These are phyloP conservation scores for Penicillium expansum DNA, from an alignment of 2,329 filamentous ascomycete species.

Conservation along the genomic window DNA sequence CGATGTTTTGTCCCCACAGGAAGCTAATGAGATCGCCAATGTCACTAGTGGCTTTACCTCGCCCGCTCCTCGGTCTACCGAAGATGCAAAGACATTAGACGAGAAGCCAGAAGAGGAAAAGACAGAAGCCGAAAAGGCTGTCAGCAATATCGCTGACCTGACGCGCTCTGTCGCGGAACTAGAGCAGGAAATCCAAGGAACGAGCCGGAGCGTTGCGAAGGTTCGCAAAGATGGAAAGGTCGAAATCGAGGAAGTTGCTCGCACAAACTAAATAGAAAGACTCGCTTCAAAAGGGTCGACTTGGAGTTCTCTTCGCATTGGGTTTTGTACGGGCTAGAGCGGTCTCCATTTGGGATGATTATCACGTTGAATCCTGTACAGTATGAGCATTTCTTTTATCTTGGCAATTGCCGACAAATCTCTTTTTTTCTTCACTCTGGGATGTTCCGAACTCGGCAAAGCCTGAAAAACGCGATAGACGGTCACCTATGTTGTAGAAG, in stretches of 20 bases:
- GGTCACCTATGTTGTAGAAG: too few species aligned
- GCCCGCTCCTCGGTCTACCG: constrained; percentile 50
- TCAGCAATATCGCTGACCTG: constrained; percentile 26
- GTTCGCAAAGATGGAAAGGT: constrained; percentile 64
- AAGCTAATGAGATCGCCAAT: constrained; percentile 89
- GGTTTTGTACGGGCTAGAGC: constrained; percentile 17
- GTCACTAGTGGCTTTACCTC: constrained; percentile 69
- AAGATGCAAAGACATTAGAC: constrained; percentile 9
- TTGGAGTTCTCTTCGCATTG: constrained; percentile 14
- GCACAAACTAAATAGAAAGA: constrained; percentile 18
- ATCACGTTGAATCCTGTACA: constrained; percentile 24
- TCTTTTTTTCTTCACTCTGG: constrained; percentile 3
- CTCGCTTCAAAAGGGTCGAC: constrained; percentile 5
- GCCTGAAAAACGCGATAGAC: too few species aligned
- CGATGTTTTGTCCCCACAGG: constrained; percentile 71
- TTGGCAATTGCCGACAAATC: constrained; percentile 14
- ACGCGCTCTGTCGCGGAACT: constrained; percentile 30
- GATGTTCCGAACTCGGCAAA: too few species aligned
- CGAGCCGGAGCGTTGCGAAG: constrained; percentile 48
- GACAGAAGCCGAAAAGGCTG: constrained; percentile 23
- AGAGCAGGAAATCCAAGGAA: constrained; percentile 31
- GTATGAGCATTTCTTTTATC: constrained; percentile 21
- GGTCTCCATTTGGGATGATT: constrained; percentile 17
- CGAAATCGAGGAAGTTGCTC: constrained; percentile 51
- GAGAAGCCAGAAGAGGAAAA: constrained; percentile 6